Evolutionary conservation across 768 basidiomycete genomes (phyloP), one percentile per base, ranked within the genome.

Genomic region (Leucogyrophana mollusca): DNA sequence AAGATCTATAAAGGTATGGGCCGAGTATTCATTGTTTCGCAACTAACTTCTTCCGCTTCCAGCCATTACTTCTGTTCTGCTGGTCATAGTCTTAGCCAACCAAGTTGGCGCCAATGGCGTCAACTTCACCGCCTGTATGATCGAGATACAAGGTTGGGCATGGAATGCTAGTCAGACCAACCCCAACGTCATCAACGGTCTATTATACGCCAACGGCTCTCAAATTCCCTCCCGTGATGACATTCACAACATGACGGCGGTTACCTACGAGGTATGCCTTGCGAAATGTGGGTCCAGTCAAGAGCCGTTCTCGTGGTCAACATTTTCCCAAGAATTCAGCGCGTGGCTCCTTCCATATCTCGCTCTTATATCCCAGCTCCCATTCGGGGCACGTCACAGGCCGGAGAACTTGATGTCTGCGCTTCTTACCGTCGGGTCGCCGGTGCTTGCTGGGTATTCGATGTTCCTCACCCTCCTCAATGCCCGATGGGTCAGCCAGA

Each of bases 271-370:
- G 7, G 42, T 47, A 3, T 62, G 60, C 21, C 1, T 4, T 10
- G 0, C 9, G 0, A 13, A 30, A n/a, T 62, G 60, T 16, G 59
- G 62, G 22, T 3, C 1, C 2, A 35, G 41, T 1, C 43, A 49
- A 7, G 43, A 51, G 8, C 14, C 50, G 13, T 64, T 62, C n/a
- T 24, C n/a, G 11, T 62, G 59, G 59, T n/a, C 16, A 1, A 24
- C 16, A 3, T 64, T 62, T 40, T 40, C 62, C 0, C 70, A 72
- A 37, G 61, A 72, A 37, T 75, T 70, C 52, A 61, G 65, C 8
- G 52, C 73, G 0, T 78, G 76, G 77, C 59, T 78, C 2, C 45
- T 78, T 5, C 77, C 77, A 6, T 76, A 73, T 65, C 65, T 78
- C 10, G 73, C 76, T 1, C 50, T 78, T 8, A 58, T 78, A 16